Evolutionary conservation across 331 rosid species (phyloP).

Genomic region (Acacia concinna): DNA sequence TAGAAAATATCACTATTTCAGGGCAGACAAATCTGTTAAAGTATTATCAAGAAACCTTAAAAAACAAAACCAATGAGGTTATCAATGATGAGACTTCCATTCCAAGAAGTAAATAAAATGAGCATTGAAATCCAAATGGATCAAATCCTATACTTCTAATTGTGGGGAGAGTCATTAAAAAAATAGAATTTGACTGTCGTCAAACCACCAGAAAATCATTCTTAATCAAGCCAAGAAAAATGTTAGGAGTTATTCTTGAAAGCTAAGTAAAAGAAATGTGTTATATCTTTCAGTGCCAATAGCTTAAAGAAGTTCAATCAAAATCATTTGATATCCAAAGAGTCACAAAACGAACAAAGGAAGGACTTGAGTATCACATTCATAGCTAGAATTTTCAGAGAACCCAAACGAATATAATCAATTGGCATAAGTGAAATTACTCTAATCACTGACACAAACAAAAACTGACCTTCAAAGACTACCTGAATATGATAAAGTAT

Average conservation of each 20-base stretch:
- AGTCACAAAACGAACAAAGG: neutral
- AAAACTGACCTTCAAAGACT: neutral
- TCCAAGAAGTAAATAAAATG: neutral
- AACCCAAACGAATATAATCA: neutral
- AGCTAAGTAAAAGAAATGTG: neutral
- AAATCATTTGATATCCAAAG: conserved; percentile 2
- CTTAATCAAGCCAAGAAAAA: conserved; percentile 6
- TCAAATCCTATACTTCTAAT: neutral
- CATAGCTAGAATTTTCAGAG: neutral
- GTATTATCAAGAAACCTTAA: neutral
- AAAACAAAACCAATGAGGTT: neutral
- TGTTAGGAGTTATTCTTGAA: conserved; percentile 3
- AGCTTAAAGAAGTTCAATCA: conserved; percentile 19
- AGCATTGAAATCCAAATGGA: conserved; percentile 13
- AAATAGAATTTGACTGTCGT: neutral
- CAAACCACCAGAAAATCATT: conserved; percentile 5
- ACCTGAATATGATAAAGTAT: neutral
- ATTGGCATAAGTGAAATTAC: neutral
- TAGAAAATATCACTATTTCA: neutral
- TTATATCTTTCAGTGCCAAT: neutral
- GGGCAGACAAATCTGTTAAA: neutral
- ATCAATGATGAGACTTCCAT: neutral
- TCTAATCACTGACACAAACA: neutral
- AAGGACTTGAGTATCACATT: neutral
- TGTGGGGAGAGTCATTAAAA: neutral